Conservation (phyloP, 23 red algal genomes). For the Gracilaria caudata region DNA sequence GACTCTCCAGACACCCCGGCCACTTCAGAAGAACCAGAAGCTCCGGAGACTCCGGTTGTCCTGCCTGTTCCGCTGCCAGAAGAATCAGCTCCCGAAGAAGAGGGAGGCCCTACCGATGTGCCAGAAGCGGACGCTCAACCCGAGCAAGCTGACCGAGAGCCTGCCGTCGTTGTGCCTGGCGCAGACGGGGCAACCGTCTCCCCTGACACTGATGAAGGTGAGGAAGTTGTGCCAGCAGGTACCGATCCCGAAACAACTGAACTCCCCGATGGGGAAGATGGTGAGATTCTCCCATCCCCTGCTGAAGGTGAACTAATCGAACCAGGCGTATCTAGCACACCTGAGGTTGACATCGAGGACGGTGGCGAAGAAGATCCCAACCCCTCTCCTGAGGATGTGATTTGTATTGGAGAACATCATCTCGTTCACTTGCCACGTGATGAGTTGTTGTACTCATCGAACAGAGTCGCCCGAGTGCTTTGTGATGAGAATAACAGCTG, state of each 20-base stretch:
- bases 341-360: neutral
- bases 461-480: conserved; percentile 24
- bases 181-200: neutral
- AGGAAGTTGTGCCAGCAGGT: neutral
- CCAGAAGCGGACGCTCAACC: neutral
- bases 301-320: neutral
- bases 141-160: neutral
- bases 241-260: neutral
- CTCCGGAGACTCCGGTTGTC: neutral
- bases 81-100: no score
- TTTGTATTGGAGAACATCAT: conserved; percentile 31
- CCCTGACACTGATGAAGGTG: neutral
- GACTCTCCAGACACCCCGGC: neutral
- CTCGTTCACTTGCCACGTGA: conserved; percentile 9
- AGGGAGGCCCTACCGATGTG: no score
- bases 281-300: neutral
- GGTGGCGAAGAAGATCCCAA: neutral
- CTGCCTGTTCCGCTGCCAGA: neutral
- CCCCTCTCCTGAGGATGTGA: neutral
- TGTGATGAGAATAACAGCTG: conserved; percentile 45
- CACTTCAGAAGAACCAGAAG: neutral
- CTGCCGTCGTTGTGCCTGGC: neutral
- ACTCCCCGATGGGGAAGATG: neutral
- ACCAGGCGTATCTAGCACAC: neutral
- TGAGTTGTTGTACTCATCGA: conserved; percentile 12